Base-by-base conservation (phyloP, 768 basidiomycete genomes). In the Hygrocybe coccinea region DNA sequence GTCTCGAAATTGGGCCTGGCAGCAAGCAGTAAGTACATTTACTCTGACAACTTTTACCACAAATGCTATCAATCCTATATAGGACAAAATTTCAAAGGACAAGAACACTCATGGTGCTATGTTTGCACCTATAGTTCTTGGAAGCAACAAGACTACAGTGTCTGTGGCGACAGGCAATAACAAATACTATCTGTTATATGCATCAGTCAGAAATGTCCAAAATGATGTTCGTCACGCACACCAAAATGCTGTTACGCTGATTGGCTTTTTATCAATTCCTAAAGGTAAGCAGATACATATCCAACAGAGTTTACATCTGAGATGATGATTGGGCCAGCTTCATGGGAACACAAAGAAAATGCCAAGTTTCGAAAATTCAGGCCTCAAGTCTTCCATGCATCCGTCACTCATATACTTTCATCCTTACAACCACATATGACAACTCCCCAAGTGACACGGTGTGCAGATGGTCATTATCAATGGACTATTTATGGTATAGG, bases 1-100 rank as follows among this genome's bases (percentile, higher is more conserved):
- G 72, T 76, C 74, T 0, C 76, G 71, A 2, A 64, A 73, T 33
- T 77, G 66, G 62, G 71, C 71, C 2, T 78, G 73, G 74, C 48
- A 60, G 6, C 74, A 79, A 47, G 70, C 68, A 14, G 71, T 70
- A 39, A 5, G 62, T 57, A 8, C 29, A 29, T 29, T 35, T 17
- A n/a, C n/a, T n/a, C 33, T 46, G 19, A 17, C 38, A 2, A 44
- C 8, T 25, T 44, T 11, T 2, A 41, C 35, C 9, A 19, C 22
- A 6, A 43, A 12, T 24, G 10, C 7, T 39, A 8, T 6, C 12
- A 15, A 37, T 41, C 9, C 2, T n/a, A n/a, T 38, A 9, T 25
- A 59, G 65, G 62, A 56, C 47, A 29, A 50, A 10, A 59, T 65
- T 44, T 39, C 52, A 25, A 19, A 54, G 14, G 52, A 54, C 33